Evolutionary conservation across 148 eudicot species (phyloP).

Genomic region (Vaccinium myrtillus): DNA sequence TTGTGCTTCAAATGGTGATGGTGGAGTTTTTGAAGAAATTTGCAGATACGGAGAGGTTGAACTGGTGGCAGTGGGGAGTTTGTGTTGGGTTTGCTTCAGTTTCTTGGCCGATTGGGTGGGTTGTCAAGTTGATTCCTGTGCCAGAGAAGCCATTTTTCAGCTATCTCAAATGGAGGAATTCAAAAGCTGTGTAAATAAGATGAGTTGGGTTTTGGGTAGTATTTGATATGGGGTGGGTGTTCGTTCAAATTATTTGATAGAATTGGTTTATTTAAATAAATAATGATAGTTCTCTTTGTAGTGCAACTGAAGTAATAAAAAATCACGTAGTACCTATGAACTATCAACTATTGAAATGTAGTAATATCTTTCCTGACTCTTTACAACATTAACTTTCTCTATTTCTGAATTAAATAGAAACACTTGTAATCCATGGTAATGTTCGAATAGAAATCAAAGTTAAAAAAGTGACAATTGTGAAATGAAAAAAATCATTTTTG

Average conservation of each 20-base stretch:
- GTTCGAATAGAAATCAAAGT: too few species aligned
- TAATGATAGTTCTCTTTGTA: neutral
- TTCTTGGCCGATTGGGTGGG: constrained; percentile 10
- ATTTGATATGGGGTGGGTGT: neutral
- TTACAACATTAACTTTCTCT: too few species aligned
- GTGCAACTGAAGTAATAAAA: too few species aligned
- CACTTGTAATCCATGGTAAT: too few species aligned
- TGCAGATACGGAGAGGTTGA: constrained; percentile 22
- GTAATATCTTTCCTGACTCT: too few species aligned
- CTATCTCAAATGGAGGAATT: constrained; percentile 4
- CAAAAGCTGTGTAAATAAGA: neutral
- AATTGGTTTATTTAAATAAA: neutral
- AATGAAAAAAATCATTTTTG: too few species aligned
- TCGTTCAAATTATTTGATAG: neutral
- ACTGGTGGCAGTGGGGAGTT: constrained; percentile 24
- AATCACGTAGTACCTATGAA: too few species aligned
- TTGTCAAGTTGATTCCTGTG: constrained; percentile 22
- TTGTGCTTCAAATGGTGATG: constrained; percentile 24
- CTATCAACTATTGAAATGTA: too few species aligned
- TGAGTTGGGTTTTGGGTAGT: neutral
- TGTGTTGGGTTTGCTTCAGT: constrained; percentile 22
- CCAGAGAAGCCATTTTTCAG: constrained; percentile 18
- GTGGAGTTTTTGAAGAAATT: constrained; percentile 28
- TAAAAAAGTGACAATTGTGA: too few species aligned
- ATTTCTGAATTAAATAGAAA: too few species aligned